Conservation (phyloP, 257 asterid genomes). For the Parsonsia alboflavescens region DNA sequence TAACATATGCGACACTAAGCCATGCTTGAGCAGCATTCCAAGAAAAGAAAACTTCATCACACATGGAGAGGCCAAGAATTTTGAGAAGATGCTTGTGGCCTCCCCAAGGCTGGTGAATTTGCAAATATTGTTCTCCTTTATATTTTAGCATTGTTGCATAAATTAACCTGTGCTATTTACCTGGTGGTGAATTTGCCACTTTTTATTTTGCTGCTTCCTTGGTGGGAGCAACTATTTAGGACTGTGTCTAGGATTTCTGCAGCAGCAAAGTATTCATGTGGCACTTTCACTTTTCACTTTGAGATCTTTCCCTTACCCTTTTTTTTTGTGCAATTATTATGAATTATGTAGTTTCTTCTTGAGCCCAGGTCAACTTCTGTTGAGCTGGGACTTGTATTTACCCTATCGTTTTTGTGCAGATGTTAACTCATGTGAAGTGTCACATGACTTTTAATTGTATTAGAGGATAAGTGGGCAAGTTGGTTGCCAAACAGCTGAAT, state of each 20-base stretch:
- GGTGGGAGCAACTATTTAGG: conserved; percentile 4
- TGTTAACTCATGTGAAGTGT: conserved; percentile 40
- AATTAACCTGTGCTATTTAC: neutral
- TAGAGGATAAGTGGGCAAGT: conserved; percentile 33
- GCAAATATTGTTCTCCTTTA: neutral
- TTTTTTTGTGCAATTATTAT: neutral
- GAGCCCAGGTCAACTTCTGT: conserved; percentile 33
- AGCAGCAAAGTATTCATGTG: conserved; percentile 10
- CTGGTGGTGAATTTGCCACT: conserved; percentile 17
- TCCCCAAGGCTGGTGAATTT: conserved; percentile 16
- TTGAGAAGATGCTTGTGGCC: conserved; percentile 20
- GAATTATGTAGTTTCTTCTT: conserved; percentile 9
- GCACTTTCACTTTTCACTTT: conserved; percentile 11
- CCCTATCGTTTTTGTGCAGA: conserved; percentile 69
- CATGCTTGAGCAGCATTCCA: conserved; percentile 12
- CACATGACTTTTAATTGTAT: conserved; percentile 34
- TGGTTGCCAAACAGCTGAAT: conserved; percentile 27
- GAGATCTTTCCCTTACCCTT: no score
- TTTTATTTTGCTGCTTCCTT: conserved; percentile 21
- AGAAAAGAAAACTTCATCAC: neutral
- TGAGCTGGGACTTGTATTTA: conserved; percentile 46
- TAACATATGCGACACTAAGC: conserved; percentile 14
- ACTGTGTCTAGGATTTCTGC: conserved; percentile 5
- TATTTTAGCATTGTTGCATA: neutral
- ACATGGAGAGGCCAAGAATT: conserved; percentile 2